Conservation (phyloP, 768 basidiomycete genomes). For the Filobasidium wieringae region DNA sequence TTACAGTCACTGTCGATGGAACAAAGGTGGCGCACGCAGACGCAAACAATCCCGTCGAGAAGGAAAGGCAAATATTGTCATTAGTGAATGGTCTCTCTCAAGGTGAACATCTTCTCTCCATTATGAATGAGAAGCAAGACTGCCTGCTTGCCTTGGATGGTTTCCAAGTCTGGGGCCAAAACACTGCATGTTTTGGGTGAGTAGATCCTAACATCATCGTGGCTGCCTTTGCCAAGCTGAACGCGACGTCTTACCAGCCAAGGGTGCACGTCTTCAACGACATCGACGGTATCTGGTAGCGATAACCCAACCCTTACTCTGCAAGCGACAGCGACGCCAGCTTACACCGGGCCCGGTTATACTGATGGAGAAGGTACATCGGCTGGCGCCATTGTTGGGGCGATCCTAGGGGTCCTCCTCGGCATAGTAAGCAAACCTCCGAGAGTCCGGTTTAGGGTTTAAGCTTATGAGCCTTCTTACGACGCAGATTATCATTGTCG, state of each 20-base stretch:
- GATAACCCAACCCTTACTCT: background rate
- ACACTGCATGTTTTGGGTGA: slow-evolving; percentile 8
- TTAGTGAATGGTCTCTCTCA: background rate
- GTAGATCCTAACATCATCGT: background rate
- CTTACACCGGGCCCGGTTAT: background rate
- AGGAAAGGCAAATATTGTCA: background rate
- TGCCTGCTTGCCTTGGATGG: slow-evolving; percentile 4
- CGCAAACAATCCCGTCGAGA: background rate
- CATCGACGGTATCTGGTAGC: background rate
- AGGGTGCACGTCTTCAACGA: too few relatives aligned
- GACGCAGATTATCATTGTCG: background rate
- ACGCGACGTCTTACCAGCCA: too few relatives aligned
- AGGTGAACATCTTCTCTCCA: background rate
- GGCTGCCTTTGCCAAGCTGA: too few relatives aligned
- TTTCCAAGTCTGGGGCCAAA: background rate
- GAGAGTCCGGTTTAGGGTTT: too few relatives aligned
- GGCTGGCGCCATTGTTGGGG: background rate
- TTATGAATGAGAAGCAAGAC: slow-evolving; percentile 3
- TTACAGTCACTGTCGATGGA: background rate
- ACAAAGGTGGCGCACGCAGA: background rate
- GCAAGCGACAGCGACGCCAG: background rate
- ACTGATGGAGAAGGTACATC: background rate
- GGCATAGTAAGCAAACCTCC: background rate
- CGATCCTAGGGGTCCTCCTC: background rate
- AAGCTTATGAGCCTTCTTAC: background rate